Evolutionary conservation across 179 eudicot species (phyloP), one percentile per base, ranked within the genome.

Genomic region (Spergularia azorica): DNA sequence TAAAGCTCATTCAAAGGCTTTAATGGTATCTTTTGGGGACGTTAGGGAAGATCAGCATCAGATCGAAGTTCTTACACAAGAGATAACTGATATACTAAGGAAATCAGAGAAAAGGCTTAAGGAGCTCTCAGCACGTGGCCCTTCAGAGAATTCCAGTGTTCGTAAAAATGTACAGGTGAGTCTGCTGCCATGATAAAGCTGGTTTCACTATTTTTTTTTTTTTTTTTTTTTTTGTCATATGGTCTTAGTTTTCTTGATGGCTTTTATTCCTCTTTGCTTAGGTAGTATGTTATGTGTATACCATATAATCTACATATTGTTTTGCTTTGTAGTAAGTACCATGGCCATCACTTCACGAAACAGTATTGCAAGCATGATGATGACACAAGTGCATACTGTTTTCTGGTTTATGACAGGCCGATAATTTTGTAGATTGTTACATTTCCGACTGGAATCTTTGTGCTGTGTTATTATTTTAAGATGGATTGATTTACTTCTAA

Each of bases 161-260:
- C 88, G 95, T 74, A 93, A 89, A 84, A 95, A 95, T 89, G 98
- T 95, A 74, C 97, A 95, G 97, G 98, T 95, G 56, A 43, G 82
- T 70, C 63, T 75, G 57, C 15, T 79, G 67, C 26, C 63, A 16
- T 59, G 18, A 14, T 26, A 39, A 13, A 62, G n/a, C 36, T 73
- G 17, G 75, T 43, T n/a, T n/a, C 38, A 50, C 38, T n/a, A 9
- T 57, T 6, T 17, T 43, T 71, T 39, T 26, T 26, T 26, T n/a
- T n/a, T n/a, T n/a, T n/a, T n/a, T n/a, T n/a, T n/a, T n/a, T 2
- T 17, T 60, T 60, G 0, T 60, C 8, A 4, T 60, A 0, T 60
- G 1, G 32, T 60, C 20, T 1, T 60, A 0, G 17, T 60, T 17
- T 20, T 60, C 32, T 26, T 1, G 1, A 3, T 6, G 48, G 48